Evolutionary conservation across 2,329 filamentous ascomycete genomes (phyloP).

Genomic region (Coniella vitis): DNA sequence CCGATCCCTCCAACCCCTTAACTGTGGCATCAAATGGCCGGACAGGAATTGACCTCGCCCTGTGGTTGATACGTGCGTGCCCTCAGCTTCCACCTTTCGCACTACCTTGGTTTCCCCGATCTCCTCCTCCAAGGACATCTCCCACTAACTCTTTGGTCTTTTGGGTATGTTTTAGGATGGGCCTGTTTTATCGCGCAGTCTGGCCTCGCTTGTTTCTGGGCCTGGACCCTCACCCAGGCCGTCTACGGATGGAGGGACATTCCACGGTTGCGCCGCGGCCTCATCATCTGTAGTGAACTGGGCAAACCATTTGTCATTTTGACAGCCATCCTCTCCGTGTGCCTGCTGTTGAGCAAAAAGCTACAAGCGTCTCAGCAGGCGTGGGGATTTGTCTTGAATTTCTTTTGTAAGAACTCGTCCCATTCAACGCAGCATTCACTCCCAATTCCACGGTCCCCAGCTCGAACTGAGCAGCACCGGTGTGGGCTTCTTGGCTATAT

Average conservation of each 20-base stretch:
- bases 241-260: slow-evolving; percentile 10
- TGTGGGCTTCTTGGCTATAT: not conserved
- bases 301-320: slow-evolving; percentile 8
- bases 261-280: not conserved
- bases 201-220: slow-evolving; percentile 12
- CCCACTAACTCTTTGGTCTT: no score
- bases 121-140: no score
- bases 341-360: not conserved
- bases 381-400: slow-evolving; percentile 4
- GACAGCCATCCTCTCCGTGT: not conserved
- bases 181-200: slow-evolving; percentile 5
- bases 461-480: no score
- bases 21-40: not conserved
- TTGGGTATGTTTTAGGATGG: slow-evolving; percentile 8
- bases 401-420: slow-evolving; percentile 13
- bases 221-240: slow-evolving; percentile 8
- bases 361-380: slow-evolving; percentile 6
- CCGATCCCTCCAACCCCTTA: not conserved
- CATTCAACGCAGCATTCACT: no score
- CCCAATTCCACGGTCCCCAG: not conserved
- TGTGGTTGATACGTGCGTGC: slow-evolving; percentile 11
- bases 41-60: slow-evolving; percentile 1
- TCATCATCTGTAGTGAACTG: slow-evolving; percentile 2
- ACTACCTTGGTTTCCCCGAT: not conserved
- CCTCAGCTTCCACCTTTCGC: no score